These are phyloP conservation scores for Xylaria hypoxylon DNA, from an alignment of 2,329 filamentous ascomycete species.

Conservation along the genomic window DNA sequence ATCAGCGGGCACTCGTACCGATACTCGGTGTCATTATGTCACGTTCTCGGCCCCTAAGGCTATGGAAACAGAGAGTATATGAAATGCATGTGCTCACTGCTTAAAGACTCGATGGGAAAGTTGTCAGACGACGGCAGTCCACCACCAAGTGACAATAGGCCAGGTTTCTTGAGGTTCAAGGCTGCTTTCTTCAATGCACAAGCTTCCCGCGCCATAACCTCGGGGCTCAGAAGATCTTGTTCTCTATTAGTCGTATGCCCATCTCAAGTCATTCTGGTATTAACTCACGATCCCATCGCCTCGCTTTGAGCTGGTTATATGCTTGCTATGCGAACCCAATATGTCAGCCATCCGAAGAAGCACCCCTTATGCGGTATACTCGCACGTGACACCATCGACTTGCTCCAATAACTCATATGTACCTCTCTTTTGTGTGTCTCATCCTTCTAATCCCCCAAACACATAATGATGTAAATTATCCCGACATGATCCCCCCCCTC, in stretches of 20 bases:
- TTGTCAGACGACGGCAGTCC: slow-evolving; percentile 89
- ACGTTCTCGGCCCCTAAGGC: not conserved
- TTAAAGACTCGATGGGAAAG: slow-evolving; percentile 88
- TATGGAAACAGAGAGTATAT: not conserved
- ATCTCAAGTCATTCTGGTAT: too few species aligned
- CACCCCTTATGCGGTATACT: not conserved
- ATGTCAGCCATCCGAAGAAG: slow-evolving; percentile 35
- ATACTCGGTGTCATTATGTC: not conserved
- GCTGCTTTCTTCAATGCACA: slow-evolving; percentile 88
- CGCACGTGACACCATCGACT: slow-evolving; percentile 16
- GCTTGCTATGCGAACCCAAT: slow-evolving; percentile 52
- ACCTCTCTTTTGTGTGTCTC: not conserved
- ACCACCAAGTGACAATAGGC: slow-evolving; percentile 90
- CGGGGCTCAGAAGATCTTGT: slow-evolving; percentile 68
- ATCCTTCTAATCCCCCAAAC: not conserved
- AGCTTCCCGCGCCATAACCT: slow-evolving; percentile 70
- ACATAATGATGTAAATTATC: not conserved
- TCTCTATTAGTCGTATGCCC: slow-evolving; percentile 22
- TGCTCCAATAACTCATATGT: not conserved
- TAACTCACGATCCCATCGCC: slow-evolving; percentile 83
- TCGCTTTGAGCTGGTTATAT: slow-evolving; percentile 77
- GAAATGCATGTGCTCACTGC: slow-evolving; percentile 46
- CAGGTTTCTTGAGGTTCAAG: slow-evolving; percentile 80
- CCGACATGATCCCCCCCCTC: not conserved
- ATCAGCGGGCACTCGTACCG: slow-evolving; percentile 10